Conservation (phyloP, 495 filamentous ascomycete species). For the Choiromyces venosus region DNA sequence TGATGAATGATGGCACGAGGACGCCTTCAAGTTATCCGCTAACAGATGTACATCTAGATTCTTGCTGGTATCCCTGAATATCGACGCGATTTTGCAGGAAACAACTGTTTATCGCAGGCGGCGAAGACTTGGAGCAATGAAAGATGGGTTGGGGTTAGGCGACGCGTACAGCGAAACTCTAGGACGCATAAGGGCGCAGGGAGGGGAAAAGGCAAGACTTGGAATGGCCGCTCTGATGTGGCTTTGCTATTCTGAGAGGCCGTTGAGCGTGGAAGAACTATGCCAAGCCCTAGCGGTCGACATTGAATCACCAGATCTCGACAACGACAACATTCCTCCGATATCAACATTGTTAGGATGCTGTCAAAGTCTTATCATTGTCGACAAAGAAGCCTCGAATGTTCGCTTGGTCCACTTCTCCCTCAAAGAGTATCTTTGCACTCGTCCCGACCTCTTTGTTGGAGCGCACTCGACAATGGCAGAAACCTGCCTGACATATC, state of each 20-base stretch:
- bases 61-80: neutral
- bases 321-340: neutral
- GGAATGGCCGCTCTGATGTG: neutral
- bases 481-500: neutral
- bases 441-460: neutral
- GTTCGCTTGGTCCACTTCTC: neutral
- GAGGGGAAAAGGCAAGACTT: neutral
- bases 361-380: neutral
- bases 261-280: neutral
- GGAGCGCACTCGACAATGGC: neutral
- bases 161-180: neutral
- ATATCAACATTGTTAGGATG: neutral
- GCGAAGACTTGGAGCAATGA: neutral
- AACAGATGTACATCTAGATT: neutral
- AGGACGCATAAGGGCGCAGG: neutral
- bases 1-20: neutral
- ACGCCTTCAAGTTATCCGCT: neutral
- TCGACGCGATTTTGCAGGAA: neutral
- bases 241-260: neutral
- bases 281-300: neutral
- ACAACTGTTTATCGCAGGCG: neutral
- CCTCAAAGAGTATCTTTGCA: neutral
- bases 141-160: neutral
- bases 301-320: neutral
- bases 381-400: neutral